These are phyloP conservation scores for Diaporthe vaccinii DNA, from an alignment of 2,329 filamentous ascomycete species.

Conservation along the genomic window DNA sequence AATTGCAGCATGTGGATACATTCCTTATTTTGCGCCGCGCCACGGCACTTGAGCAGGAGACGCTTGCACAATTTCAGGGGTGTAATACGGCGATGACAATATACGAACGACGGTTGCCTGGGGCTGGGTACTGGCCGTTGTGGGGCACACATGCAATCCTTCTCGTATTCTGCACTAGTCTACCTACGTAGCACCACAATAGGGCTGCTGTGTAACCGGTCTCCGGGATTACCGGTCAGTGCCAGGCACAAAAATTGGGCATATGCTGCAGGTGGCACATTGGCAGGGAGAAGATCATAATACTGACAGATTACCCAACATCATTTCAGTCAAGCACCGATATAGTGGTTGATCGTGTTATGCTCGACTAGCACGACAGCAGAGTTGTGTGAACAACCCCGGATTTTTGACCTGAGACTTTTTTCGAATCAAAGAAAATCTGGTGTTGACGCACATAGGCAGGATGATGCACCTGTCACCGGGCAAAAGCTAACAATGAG, in stretches of 20 bases:
- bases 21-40: background rate
- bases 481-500: too few species aligned
- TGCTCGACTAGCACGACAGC: background rate
- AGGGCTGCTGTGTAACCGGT: background rate
- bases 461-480: too few species aligned
- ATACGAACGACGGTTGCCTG: background rate
- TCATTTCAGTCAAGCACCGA: background rate
- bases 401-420: too few species aligned
- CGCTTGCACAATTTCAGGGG: too few species aligned
- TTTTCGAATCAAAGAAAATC: too few species aligned
- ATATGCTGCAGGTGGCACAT: background rate
- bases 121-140: background rate
- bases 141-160: constrained; percentile 17
- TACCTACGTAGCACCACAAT: background rate
- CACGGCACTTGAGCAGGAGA: background rate
- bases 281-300: background rate
- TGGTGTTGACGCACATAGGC: too few species aligned
- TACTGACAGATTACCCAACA: background rate
- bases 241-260: background rate
- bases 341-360: background rate
- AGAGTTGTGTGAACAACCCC: too few species aligned
- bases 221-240: background rate
- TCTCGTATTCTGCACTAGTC: constrained; percentile 16
- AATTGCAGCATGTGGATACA: background rate
- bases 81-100: background rate